Evolutionary conservation across 306 rosid species (phyloP).

Genomic region (Casuarina equisetifolia): DNA sequence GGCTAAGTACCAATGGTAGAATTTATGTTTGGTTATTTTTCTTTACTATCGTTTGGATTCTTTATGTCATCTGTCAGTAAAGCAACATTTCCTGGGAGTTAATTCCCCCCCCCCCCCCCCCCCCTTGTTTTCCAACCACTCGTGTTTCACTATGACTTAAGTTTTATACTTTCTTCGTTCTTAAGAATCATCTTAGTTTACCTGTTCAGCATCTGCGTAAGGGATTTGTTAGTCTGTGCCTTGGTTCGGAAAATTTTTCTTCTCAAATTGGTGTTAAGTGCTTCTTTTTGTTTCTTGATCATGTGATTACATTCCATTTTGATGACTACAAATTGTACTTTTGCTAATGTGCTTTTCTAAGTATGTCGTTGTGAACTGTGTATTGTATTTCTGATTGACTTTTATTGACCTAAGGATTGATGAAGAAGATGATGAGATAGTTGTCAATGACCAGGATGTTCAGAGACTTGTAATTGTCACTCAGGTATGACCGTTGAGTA

Average conservation of each 20-base stretch:
- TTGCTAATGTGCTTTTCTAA: slow-evolving; percentile 8
- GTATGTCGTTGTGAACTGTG: slow-evolving; percentile 11
- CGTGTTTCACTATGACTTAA: not conserved
- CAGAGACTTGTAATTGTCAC: slow-evolving; percentile 91
- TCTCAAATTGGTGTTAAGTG: not conserved
- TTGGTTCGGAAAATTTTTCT: not conserved
- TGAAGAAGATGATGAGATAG: slow-evolving; percentile 78
- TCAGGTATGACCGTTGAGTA: slow-evolving; percentile 57
- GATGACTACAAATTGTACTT: slow-evolving; percentile 10
- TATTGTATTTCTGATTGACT: slow-evolving; percentile 24
- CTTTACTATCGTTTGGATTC: not conserved
- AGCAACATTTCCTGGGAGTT: not conserved
- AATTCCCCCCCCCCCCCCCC: not conserved
- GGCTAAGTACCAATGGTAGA: not conserved
- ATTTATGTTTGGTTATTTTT: not conserved
- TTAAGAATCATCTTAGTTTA: not conserved
- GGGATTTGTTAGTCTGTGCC: not conserved
- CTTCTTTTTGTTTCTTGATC: not conserved
- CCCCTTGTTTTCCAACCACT: not conserved
- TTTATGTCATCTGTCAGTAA: not conserved
- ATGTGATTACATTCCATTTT: not conserved
- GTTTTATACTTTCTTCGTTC: not conserved
- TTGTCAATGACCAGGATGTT: slow-evolving; percentile 80
- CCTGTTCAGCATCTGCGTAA: not conserved
- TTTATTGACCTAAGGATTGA: slow-evolving; percentile 56